These are phyloP conservation scores for Fomitopsis palustris DNA, from an alignment of 1,284 basidiomycete species.

Conservation along the genomic window DNA sequence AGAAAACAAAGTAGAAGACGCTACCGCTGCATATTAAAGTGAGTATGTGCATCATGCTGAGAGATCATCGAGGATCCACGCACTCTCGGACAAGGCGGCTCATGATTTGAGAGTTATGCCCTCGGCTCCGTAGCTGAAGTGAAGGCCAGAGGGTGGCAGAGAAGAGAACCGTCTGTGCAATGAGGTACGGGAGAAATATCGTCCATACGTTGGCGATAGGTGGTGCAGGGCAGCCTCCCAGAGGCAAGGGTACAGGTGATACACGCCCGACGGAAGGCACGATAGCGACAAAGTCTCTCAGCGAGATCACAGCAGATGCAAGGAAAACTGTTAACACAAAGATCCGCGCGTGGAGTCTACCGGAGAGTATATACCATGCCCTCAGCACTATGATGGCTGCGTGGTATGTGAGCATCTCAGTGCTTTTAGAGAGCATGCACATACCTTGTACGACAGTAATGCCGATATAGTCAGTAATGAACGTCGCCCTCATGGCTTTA, in stretches of 20 bases:
- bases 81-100: slow-evolving; percentile 24
- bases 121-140: slow-evolving; percentile 6
- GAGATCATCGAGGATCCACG: slow-evolving; percentile 1
- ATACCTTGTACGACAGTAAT: slow-evolving; percentile 20
- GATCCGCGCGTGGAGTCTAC: slow-evolving; percentile 9
- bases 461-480: background rate
- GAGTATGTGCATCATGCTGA: background rate
- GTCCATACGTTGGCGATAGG: slow-evolving; percentile 18
- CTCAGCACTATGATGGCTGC: slow-evolving; percentile 26
- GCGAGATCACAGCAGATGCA: slow-evolving; percentile 6
- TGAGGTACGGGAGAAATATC: slow-evolving; percentile 19
- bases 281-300: slow-evolving; percentile 9
- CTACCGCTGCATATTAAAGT: background rate
- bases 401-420: background rate
- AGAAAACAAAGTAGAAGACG: slow-evolving; percentile 1
- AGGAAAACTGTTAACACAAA: slow-evolving; percentile 15
- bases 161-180: slow-evolving; percentile 22
- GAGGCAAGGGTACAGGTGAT: slow-evolving; percentile 8
- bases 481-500: background rate
- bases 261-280: slow-evolving; percentile 14
- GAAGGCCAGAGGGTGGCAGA: slow-evolving; percentile 17
- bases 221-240: slow-evolving; percentile 20
- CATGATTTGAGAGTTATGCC: slow-evolving; percentile 14
- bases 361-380: slow-evolving; percentile 27
- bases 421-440: background rate